Evolutionary conservation across 2,329 filamentous ascomycete genomes (phyloP).

Genomic region (Ophiostoma quercus): DNA sequence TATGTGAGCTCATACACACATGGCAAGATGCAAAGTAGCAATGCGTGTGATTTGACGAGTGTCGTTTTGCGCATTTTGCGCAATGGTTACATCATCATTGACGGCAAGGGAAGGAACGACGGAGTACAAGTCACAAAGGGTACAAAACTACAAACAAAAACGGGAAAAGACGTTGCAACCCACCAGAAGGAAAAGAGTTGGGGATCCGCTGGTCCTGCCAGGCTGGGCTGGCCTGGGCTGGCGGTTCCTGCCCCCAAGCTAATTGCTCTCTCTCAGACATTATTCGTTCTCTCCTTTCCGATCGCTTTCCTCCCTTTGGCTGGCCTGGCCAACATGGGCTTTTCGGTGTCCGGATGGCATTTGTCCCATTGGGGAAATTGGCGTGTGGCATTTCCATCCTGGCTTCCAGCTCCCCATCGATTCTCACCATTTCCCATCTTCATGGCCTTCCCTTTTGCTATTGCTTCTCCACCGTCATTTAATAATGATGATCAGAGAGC

Average conservation of each 20-base stretch:
- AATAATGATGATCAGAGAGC: not conserved
- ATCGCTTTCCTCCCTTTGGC: not conserved
- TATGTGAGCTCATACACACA: not conserved
- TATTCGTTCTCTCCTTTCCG: not conserved
- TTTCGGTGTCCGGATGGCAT: conserved; percentile 24
- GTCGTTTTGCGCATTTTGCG: not conserved
- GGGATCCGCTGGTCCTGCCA: not conserved
- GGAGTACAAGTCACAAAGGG: not conserved
- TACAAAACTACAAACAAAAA: not conserved
- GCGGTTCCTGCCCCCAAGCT: not conserved
- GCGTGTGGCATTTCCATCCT: conserved; percentile 17
- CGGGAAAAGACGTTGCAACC: not conserved
- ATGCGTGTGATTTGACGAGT: not conserved
- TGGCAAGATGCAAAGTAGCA: no score
- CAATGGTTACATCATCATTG: not conserved
- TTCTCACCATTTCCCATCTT: not conserved
- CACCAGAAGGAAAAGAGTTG: conserved; percentile 11
- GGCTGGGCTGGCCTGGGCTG: not conserved
- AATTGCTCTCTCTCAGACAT: not conserved
- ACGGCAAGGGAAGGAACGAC: not conserved
- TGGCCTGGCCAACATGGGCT: conserved; percentile 16
- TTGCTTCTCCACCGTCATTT: not conserved
- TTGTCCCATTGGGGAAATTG: conserved; percentile 24
- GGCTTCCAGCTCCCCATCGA: conserved; percentile 7
- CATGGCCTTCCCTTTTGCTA: not conserved